phyloP scores from a whole-genome alignment of 768 basidiomycete species.

The Naganishia friedmannii region DNA sequence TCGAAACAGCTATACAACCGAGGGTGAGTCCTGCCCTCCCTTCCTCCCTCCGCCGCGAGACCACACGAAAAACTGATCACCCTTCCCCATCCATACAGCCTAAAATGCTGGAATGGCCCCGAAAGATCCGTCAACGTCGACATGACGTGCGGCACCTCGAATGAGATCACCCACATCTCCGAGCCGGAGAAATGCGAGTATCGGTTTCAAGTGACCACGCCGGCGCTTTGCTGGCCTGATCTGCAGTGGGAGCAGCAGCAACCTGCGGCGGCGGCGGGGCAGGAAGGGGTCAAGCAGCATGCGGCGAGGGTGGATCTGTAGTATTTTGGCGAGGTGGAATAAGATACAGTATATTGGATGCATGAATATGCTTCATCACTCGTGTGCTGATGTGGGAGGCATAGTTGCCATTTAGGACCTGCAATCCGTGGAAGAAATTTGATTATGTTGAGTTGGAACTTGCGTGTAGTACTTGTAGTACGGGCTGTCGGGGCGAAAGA shows the following conservation, averaged over 20 bases:
- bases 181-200: constrained; percentile 98
- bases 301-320: not conserved
- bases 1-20: constrained; percentile 71
- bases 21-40: constrained; percentile 37
- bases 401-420: too few species aligned
- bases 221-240: constrained; percentile 66
- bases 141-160: constrained; percentile 80
- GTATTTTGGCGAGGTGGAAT: not conserved
- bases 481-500: too few species aligned
- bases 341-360: not conserved
- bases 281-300: not conserved
- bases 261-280: not conserved
- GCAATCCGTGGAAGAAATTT: too few species aligned
- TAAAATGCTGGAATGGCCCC: constrained; percentile 96
- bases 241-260: constrained; percentile 3
- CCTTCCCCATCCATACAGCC: constrained; percentile 57
- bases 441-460: too few species aligned
- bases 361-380: too few species aligned
- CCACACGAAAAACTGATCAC: constrained; percentile 1
- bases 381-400: too few species aligned
- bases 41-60: not conserved
- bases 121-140: constrained; percentile 76
- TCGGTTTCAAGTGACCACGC: constrained; percentile 75
- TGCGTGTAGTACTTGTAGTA: too few species aligned
- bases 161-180: constrained; percentile 68